Conservation (phyloP, 768 basidiomycete genomes). For the Termitomyces sp. region DNA sequence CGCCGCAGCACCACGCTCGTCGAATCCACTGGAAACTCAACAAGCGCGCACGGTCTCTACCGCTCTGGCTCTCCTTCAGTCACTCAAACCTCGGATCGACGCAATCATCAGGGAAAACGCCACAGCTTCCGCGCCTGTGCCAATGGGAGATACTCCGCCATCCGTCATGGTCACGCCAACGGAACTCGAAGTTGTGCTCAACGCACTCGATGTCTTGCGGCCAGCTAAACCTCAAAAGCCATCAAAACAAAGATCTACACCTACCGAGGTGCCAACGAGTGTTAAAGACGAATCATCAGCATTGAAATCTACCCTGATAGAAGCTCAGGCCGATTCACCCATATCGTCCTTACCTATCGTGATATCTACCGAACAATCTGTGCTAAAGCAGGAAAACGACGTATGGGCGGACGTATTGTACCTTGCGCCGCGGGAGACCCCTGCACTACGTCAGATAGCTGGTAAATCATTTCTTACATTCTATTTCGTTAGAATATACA, state of each 20-base stretch:
- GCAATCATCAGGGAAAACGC: slow-evolving; percentile 32
- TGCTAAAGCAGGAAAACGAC: slow-evolving; percentile 11
- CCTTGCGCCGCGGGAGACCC: slow-evolving; percentile 43
- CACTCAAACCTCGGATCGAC: slow-evolving; percentile 41
- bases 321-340: no score
- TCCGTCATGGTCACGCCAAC: background rate
- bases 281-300: no score
- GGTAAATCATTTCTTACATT: slow-evolving; percentile 21
- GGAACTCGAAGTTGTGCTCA: slow-evolving; percentile 35
- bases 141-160: background rate
- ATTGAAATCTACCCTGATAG: no score
- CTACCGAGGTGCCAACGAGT: background rate
- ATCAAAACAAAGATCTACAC: background rate
- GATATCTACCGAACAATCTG: background rate
- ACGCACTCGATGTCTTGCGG: slow-evolving; percentile 47
- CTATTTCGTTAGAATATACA: background rate
- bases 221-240: slow-evolving; percentile 12
- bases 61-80: slow-evolving; percentile 44
- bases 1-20: no score
- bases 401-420: slow-evolving; percentile 54
- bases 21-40: background rate
- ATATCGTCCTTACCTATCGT: background rate
- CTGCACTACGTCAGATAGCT: slow-evolving; percentile 28
- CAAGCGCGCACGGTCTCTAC: slow-evolving; percentile 32
- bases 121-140: background rate